Evolutionary conservation across 495 filamentous ascomycete species (phyloP).

Genomic region (Lophiotrema nucula): DNA sequence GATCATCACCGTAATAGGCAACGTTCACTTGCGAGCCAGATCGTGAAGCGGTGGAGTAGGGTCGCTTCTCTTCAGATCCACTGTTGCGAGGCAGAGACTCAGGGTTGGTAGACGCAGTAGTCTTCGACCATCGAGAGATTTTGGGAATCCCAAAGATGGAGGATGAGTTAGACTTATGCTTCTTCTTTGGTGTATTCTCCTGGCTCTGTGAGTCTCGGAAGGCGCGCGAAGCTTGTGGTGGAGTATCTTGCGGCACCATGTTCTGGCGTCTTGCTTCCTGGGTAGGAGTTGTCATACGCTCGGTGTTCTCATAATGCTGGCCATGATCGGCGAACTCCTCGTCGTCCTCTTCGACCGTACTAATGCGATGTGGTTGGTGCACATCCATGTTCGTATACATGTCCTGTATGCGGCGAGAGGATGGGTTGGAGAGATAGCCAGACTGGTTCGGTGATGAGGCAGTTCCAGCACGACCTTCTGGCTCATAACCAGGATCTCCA

Average conservation of each 20-base stretch:
- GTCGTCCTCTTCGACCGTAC: conserved; percentile 72
- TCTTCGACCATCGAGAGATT: conserved; percentile 94
- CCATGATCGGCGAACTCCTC: conserved; percentile 41
- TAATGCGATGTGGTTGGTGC: conserved; percentile 73
- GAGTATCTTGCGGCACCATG: conserved; percentile 68
- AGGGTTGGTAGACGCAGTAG: conserved; percentile 75
- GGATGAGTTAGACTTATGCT: conserved; percentile 86
- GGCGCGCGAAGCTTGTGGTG: conserved; percentile 62
- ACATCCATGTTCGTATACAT: conserved; percentile 56
- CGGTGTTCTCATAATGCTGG: conserved; percentile 39
- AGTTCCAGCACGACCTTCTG: conserved; percentile 76
- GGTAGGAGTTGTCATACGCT: conserved; percentile 44
- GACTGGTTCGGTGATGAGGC: conserved; percentile 73
- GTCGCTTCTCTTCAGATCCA: conserved; percentile 49
- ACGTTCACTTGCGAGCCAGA: conserved; percentile 66
- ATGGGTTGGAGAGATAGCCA: conserved; percentile 68
- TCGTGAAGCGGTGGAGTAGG: conserved; percentile 54
- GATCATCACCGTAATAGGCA: conserved; percentile 62
- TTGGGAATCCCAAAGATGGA: conserved; percentile 77
- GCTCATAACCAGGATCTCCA: conserved; percentile 68
- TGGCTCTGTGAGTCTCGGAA: conserved; percentile 55
- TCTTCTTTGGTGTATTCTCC: conserved; percentile 77
- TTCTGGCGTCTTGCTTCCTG: conserved; percentile 39
- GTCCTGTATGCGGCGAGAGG: conserved; percentile 61
- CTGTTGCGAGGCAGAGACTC: conserved; percentile 53